These are phyloP conservation scores for Cystobasidium ongulense DNA, from an alignment of 768 basidiomycete genomes.

Conservation along the genomic window DNA sequence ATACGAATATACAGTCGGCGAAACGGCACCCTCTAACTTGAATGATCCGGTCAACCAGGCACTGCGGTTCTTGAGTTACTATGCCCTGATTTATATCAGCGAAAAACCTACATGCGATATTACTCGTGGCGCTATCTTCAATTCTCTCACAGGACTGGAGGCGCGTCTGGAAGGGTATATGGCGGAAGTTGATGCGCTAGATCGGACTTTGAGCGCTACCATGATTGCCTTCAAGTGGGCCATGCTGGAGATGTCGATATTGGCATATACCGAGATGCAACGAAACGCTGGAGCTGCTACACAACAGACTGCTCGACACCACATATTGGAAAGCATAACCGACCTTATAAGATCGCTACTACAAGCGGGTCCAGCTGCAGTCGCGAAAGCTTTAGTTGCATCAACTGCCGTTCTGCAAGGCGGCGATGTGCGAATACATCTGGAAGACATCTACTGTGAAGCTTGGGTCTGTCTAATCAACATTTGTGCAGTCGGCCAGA, in stretches of 20 bases:
- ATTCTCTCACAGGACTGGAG: slow-evolving; percentile 48
- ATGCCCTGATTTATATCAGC: slow-evolving; percentile 51
- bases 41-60: slow-evolving; percentile 44
- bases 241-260: slow-evolving; percentile 54
- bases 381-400: slow-evolving; percentile 48
- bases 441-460: slow-evolving; percentile 53
- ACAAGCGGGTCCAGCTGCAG: slow-evolving; percentile 52
- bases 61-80: slow-evolving; percentile 49
- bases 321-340: slow-evolving; percentile 35
- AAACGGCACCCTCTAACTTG: slow-evolving; percentile 21
- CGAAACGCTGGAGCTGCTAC: background rate
- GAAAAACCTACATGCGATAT: slow-evolving; percentile 43
- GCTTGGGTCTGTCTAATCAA: slow-evolving; percentile 69
- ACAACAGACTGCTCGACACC: background rate
- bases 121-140: slow-evolving; percentile 43
- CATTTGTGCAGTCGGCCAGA: slow-evolving; percentile 45
- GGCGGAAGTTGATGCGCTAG: slow-evolving; percentile 45
- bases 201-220: slow-evolving; percentile 42
- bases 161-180: slow-evolving; percentile 43
- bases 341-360: slow-evolving; percentile 54
- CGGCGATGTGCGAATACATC: slow-evolving; percentile 38
- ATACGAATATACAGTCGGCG: slow-evolving; percentile 50
- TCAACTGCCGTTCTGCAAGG: slow-evolving; percentile 46
- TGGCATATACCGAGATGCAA: slow-evolving; percentile 43
- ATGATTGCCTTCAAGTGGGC: slow-evolving; percentile 57